A percentile compares a stretch with the other conserved stretches of the same genome.
phyloP scores from a whole-genome alignment of 345 rosid genomes.

The Hirschfeldia incana region DNA sequence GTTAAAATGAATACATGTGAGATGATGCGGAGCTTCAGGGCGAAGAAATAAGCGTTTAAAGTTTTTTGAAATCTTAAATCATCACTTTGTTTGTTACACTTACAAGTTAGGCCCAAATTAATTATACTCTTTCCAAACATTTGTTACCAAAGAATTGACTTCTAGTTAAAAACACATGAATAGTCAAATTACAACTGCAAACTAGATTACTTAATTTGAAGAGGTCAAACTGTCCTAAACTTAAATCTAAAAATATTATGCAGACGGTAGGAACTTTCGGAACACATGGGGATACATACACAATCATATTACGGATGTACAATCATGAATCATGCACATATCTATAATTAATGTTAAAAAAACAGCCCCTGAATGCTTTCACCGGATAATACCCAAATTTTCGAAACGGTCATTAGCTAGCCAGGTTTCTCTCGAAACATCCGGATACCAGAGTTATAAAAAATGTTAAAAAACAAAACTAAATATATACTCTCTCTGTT shows the following conservation, averaged over 20 bases:
- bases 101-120: constrained; percentile 12
- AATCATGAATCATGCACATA: too few relatives aligned
- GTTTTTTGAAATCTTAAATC: constrained; percentile 17
- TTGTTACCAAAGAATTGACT: neutral
- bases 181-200: neutral
- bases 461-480: too few relatives aligned
- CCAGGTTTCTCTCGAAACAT: too few relatives aligned
- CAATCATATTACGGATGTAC: neutral
- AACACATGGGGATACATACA: neutral
- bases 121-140: neutral
- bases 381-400: too few relatives aligned
- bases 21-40: constrained; percentile 26
- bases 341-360: too few relatives aligned
- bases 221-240: neutral
- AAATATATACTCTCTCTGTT: too few relatives aligned
- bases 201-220: neutral
- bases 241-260: neutral
- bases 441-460: too few relatives aligned
- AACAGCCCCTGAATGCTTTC: too few relatives aligned
- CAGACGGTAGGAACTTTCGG: neutral
- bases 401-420: too few relatives aligned
- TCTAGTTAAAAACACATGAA: neutral
- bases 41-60: neutral
- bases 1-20: constrained; percentile 30
- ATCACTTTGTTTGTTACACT: constrained; percentile 22